These are phyloP conservation scores for Aspergillus pseudonomiae DNA, from an alignment of 2,329 filamentous ascomycete species.

Conservation along the genomic window DNA sequence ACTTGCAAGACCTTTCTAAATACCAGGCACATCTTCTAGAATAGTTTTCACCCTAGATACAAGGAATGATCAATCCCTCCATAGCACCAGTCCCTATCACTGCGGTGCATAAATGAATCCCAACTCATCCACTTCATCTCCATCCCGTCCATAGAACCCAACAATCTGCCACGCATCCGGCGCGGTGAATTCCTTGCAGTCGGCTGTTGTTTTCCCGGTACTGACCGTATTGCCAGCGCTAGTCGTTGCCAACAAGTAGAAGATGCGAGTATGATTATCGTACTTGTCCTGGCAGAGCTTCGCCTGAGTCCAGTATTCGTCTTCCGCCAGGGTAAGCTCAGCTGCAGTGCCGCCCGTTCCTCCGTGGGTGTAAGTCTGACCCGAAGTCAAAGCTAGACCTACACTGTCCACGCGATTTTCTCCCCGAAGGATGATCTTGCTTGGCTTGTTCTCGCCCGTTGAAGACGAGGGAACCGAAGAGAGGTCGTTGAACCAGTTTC, in stretches of 20 bases:
- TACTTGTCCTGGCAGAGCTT: conserved; percentile 56
- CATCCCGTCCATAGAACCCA: conserved; percentile 56
- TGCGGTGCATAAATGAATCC: conserved; percentile 37
- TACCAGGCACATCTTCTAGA: not conserved
- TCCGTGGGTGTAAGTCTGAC: conserved; percentile 55
- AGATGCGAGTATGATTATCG: conserved; percentile 53
- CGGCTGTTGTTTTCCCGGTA: conserved; percentile 50
- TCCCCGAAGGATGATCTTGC: conserved; percentile 45
- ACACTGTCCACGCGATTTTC: conserved; percentile 56
- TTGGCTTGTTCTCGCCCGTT: conserved; percentile 38
- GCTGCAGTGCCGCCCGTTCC: conserved; percentile 53
- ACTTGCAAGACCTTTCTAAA: not conserved
- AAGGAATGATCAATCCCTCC: not conserved
- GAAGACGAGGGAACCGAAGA: conserved; percentile 37
- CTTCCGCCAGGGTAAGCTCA: conserved; percentile 48
- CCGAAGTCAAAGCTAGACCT: conserved; percentile 52
- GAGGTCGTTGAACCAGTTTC: conserved; percentile 60
- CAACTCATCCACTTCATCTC: conserved; percentile 60
- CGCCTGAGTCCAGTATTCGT: conserved; percentile 55
- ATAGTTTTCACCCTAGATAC: not conserved
- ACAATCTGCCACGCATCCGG: conserved; percentile 56
- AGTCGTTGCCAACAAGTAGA: conserved; percentile 60
- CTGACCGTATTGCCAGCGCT: conserved; percentile 51
- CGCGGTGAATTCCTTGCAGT: conserved; percentile 53
- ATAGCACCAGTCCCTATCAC: not conserved